Evolutionary conservation across 805 yeast genomes (phyloP).

Genomic region (Diddensiella transvaalensis): DNA sequence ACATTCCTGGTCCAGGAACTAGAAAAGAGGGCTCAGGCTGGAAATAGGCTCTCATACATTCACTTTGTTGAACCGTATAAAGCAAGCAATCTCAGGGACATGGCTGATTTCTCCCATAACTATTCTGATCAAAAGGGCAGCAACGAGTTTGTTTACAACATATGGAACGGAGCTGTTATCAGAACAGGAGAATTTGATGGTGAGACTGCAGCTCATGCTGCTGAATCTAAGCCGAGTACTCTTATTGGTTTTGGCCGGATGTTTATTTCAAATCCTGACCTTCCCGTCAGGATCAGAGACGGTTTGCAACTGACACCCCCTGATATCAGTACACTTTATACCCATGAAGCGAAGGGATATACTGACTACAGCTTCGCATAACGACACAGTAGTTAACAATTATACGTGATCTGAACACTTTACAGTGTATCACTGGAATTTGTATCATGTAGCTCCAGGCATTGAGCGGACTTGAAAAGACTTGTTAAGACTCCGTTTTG

Average conservation of each 20-base stretch:
- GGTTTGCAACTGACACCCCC: constrained; percentile 42
- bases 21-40: constrained; percentile 36
- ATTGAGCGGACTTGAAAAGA: no score
- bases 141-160: constrained; percentile 20
- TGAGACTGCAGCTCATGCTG: constrained; percentile 22
- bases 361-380: no score
- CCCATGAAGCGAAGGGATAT: no score
- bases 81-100: no score
- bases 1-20: constrained; percentile 41
- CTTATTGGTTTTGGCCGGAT: constrained; percentile 45
- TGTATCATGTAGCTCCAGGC: no score
- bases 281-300: constrained; percentile 42
- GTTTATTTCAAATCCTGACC: constrained; percentile 55
- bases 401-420: no score
- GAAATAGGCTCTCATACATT: constrained; percentile 38
- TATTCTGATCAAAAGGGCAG: no score
- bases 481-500: no score
- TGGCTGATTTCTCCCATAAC: no score
- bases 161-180: constrained; percentile 12
- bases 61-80: constrained; percentile 38
- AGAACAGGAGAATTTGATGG: constrained; percentile 9
- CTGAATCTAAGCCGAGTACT: constrained; percentile 24
- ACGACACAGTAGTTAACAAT: no score
- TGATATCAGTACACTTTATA: no score
- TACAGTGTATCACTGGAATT: no score